Evolutionary conservation across 1,284 basidiomycete genomes (phyloP).

Genomic region (Cryptococcus sp.): DNA sequence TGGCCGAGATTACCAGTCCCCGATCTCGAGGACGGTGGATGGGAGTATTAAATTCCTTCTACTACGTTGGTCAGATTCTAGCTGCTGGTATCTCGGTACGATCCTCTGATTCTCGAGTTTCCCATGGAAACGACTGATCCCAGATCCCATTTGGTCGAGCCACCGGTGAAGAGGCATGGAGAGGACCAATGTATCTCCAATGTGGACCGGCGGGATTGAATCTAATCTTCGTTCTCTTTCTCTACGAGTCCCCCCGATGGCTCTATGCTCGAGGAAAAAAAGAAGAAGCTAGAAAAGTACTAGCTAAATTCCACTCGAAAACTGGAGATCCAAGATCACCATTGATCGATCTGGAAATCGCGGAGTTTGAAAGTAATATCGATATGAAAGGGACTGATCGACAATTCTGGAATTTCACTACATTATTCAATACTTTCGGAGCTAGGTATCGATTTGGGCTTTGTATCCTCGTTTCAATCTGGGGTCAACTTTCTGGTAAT

Average conservation of each 20-base stretch:
- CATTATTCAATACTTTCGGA: constrained; percentile 51
- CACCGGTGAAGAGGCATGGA: constrained; percentile 53
- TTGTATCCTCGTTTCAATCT: constrained; percentile 48
- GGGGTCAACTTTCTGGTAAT: constrained; percentile 34
- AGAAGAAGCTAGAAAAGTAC: constrained; percentile 14
- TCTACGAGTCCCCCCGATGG: constrained; percentile 51
- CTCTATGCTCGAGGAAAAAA: constrained; percentile 19
- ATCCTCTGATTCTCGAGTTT: too few species aligned
- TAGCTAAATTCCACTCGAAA: constrained; percentile 51
- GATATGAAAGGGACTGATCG: constrained; percentile 25
- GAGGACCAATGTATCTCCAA: constrained; percentile 55
- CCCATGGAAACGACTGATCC: too few species aligned
- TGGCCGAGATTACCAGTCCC: constrained; percentile 52
- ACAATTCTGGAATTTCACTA: constrained; percentile 57
- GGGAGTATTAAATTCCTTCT: constrained; percentile 51
- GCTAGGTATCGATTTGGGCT: constrained; percentile 55
- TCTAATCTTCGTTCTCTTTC: constrained; percentile 49
- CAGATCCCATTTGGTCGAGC: constrained; percentile 52
- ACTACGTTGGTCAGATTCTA: constrained; percentile 56
- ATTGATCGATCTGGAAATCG: constrained; percentile 54
- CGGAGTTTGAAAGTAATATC: constrained; percentile 53
- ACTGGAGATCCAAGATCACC: constrained; percentile 54
- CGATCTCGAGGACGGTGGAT: constrained; percentile 53
- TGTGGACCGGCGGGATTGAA: constrained; percentile 52
- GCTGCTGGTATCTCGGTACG: constrained; percentile 52